These are phyloP conservation scores for Pistacia vera DNA, from an alignment of 345 rosid species.

Conservation along the genomic window DNA sequence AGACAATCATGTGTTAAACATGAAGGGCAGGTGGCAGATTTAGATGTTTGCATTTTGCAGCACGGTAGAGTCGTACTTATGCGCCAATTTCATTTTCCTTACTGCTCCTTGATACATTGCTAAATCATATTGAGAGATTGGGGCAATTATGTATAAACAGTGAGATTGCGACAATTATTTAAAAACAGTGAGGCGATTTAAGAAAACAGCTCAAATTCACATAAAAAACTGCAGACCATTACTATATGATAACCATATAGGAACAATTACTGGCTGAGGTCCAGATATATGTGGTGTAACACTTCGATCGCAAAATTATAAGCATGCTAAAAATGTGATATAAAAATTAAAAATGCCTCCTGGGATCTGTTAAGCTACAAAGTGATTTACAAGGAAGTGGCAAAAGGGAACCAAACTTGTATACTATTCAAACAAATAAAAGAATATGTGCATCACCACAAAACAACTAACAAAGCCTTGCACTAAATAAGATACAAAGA, in stretches of 20 bases:
- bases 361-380: neutral
- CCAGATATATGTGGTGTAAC: neutral
- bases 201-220: no score
- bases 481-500: constrained; percentile 6
- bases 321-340: neutral
- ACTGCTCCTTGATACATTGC: no score
- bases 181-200: no score
- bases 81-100: no score
- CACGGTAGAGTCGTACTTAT: no score
- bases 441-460: constrained; percentile 13
- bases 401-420: constrained; percentile 6
- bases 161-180: no score
- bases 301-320: neutral
- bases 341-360: constrained; percentile 9
- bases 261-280: constrained; percentile 1
- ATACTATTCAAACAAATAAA: constrained; percentile 16
- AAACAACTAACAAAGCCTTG: constrained; percentile 6
- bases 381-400: constrained; percentile 11
- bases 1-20: no score
- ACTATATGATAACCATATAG: constrained; percentile 2
- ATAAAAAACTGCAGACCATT: neutral
- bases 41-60: no score
- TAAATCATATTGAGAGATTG: no score
- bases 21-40: no score
- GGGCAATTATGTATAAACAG: no score